Evolutionary conservation across 495 filamentous ascomycete genomes (phyloP).

Genomic region (Podospora conica): DNA sequence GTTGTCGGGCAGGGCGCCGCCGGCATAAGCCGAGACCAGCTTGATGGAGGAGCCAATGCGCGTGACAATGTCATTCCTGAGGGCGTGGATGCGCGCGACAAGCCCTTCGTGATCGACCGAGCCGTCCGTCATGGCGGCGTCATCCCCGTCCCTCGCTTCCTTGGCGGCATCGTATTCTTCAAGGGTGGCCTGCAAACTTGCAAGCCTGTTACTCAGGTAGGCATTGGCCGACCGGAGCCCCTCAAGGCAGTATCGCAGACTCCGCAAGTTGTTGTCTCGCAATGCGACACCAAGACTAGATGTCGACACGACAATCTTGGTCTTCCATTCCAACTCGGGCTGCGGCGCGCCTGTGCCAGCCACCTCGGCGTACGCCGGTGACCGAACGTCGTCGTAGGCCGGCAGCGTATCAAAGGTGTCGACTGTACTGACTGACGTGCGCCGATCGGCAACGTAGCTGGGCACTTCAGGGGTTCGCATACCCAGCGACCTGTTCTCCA

Average conservation of each 20-base stretch:
- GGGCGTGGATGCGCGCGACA: constrained; percentile 55
- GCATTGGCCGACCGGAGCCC: constrained; percentile 73
- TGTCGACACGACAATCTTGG: constrained; percentile 72
- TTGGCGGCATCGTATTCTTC: constrained; percentile 64
- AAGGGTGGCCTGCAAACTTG: constrained; percentile 61
- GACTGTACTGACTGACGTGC: constrained; percentile 44
- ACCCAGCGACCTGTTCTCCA: constrained; percentile 1
- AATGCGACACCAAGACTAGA: constrained; percentile 82
- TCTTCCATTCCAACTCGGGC: constrained; percentile 54
- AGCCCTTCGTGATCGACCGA: constrained; percentile 37
- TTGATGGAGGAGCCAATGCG: constrained; percentile 72
- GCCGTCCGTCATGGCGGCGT: constrained; percentile 18
- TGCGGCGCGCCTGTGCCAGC: constrained; percentile 14
- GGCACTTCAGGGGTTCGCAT: neutral
- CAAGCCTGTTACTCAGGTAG: constrained; percentile 62
- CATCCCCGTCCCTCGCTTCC: constrained; percentile 10
- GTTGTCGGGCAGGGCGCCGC: constrained; percentile 78
- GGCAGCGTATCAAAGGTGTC: constrained; percentile 69
- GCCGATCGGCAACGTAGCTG: constrained; percentile 28
- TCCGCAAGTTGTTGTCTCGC: constrained; percentile 72
- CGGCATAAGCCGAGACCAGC: constrained; percentile 75
- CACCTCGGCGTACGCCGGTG: constrained; percentile 62
- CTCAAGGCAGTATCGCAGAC: constrained; percentile 68
- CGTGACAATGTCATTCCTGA: constrained; percentile 67
- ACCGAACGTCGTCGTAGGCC: constrained; percentile 69